Conservation (phyloP, 208 protist genomes). For the Acanthamoeba castellanii region DNA sequence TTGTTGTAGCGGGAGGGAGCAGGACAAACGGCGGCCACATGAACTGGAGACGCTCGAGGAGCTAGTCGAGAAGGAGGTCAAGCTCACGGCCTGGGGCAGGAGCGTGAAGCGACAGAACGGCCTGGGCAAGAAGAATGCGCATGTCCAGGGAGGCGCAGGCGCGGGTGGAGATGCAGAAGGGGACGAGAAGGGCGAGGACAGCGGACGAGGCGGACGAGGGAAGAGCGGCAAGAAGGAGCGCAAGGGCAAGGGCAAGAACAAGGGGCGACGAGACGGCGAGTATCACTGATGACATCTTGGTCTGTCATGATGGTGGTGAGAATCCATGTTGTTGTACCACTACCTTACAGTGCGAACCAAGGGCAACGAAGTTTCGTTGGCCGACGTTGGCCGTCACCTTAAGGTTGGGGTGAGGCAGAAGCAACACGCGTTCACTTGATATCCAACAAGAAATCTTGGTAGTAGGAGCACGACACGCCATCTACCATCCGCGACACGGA, state of each 20-base stretch:
- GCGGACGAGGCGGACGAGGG: not conserved
- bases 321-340: not conserved
- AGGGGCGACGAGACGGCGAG: not conserved
- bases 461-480: not conserved
- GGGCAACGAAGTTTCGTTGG: not conserved
- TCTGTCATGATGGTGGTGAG: not conserved
- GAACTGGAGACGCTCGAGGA: constrained; percentile 26
- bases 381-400: no score
- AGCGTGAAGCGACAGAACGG: not conserved
- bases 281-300: not conserved
- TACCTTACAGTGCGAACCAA: not conserved
- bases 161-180: not conserved
- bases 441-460: not conserved
- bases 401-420: not conserved
- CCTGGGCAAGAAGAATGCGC: not conserved
- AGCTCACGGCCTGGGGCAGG: not conserved
- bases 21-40: constrained; percentile 1
- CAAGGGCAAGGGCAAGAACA: constrained; percentile 9
- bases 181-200: not conserved
- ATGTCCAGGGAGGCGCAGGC: not conserved
- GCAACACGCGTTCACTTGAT: not conserved
- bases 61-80: constrained; percentile 1
- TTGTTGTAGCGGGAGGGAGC: not conserved
- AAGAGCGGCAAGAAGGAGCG: not conserved
- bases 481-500: not conserved